Evolutionary conservation across 2,329 filamentous ascomycete genomes (phyloP).

Genomic region (Tolypocladium endophyticum): DNA sequence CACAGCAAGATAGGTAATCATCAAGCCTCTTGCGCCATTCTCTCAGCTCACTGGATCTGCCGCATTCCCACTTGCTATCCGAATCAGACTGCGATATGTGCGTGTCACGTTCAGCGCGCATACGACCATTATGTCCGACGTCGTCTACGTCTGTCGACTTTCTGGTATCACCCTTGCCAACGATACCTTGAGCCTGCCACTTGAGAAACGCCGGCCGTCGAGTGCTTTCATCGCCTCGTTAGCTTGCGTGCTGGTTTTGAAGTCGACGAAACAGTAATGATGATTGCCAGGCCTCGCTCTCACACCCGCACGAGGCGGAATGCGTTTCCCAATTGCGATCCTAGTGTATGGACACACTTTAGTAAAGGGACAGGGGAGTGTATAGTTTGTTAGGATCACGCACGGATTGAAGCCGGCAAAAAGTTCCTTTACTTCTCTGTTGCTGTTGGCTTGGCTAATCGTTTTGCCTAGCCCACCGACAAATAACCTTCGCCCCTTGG

Average conservation of each 20-base stretch:
- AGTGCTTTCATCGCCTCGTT: constrained; percentile 31
- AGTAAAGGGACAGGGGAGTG: not conserved
- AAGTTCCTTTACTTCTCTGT: constrained; percentile 34
- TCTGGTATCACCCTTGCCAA: constrained; percentile 5
- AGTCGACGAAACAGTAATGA: constrained; percentile 58
- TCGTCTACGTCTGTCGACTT: not conserved
- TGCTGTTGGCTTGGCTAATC: constrained; percentile 35
- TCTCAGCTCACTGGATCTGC: constrained; percentile 4
- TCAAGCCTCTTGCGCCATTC: constrained; percentile 5
- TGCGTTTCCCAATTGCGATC: constrained; percentile 34
- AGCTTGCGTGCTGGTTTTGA: constrained; percentile 43
- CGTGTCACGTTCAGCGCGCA: not conserved
- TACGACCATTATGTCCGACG: not conserved
- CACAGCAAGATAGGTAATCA: too few species aligned
- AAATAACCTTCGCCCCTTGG: constrained; percentile 31
- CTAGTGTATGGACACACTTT: constrained; percentile 3
- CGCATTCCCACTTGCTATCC: not conserved
- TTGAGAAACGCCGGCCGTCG: constrained; percentile 10
- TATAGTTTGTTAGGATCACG: constrained; percentile 13
- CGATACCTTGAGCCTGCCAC: constrained; percentile 10
- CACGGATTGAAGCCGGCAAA: constrained; percentile 32
- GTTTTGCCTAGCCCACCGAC: constrained; percentile 40
- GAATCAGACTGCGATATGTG: not conserved
- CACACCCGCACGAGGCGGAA: constrained; percentile 47
- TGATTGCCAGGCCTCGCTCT: constrained; percentile 40